Percentiles rank a stretch among this genome's conserved stretches.
phyloP scores from a whole-genome alignment of 495 filamentous ascomycete genomes.

The Cudoniella acicularis region DNA sequence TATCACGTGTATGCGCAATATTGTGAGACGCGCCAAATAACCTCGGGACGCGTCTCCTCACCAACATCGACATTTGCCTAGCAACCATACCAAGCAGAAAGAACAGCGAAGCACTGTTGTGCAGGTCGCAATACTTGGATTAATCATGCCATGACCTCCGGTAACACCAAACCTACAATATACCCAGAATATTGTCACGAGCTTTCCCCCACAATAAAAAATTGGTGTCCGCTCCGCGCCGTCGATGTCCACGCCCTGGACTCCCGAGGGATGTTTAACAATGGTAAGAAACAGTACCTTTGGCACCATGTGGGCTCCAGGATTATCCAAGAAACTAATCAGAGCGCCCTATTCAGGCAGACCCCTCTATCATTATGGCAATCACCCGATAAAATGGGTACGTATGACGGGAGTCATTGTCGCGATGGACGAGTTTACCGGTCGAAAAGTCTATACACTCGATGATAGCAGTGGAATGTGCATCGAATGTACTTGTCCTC shows the following conservation, averaged over 20 bases:
- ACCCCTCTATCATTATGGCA: slow-evolving; percentile 75
- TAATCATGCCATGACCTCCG: slow-evolving; percentile 25
- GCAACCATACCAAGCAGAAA: background rate
- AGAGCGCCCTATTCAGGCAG: too few relatives aligned
- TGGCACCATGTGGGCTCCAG: too few relatives aligned
- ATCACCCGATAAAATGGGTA: slow-evolving; percentile 89
- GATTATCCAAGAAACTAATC: too few relatives aligned
- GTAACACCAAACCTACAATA: slow-evolving; percentile 34
- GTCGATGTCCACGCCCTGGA: slow-evolving; percentile 62
- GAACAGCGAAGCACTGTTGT: background rate
- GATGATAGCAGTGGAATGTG: slow-evolving; percentile 84
- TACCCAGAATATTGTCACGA: slow-evolving; percentile 86
- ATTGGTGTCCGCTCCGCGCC: slow-evolving; percentile 77
- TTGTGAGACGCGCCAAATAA: too few relatives aligned
- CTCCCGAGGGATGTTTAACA: slow-evolving; percentile 53
- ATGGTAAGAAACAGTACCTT: slow-evolving; percentile 46
- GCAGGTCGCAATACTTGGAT: background rate
- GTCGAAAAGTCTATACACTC: slow-evolving; percentile 61
- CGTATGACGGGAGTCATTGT: slow-evolving; percentile 74
- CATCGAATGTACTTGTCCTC: slow-evolving; percentile 49
- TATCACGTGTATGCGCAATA: too few relatives aligned
- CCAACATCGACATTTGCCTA: background rate
- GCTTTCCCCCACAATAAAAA: slow-evolving; percentile 75
- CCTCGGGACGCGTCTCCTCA: slow-evolving; percentile 3
- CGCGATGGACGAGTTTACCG: slow-evolving; percentile 62